These are phyloP conservation scores for Euphrasia arctica DNA, from an alignment of 305 asterid genomes.

Conservation along the genomic window DNA sequence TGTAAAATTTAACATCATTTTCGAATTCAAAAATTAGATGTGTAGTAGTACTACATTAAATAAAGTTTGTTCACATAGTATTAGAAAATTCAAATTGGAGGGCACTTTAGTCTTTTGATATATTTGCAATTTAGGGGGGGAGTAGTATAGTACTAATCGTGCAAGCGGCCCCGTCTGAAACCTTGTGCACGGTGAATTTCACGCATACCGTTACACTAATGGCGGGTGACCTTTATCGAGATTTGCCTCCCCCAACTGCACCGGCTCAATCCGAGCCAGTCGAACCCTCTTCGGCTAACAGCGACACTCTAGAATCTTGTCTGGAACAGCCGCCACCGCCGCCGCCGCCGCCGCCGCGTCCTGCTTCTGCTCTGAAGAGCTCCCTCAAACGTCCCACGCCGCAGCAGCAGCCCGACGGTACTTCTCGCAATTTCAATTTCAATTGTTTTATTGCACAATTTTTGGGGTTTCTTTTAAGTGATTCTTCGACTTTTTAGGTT, in stretches of 20 bases:
- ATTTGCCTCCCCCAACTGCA: conserved; percentile 75
- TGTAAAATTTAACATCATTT: too few relatives aligned
- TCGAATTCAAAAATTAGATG: too few relatives aligned
- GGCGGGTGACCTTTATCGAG: conserved; percentile 77
- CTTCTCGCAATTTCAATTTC: background rate
- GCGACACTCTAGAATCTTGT: conserved; percentile 24
- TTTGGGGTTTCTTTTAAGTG: background rate
- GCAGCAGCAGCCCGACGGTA: conserved; percentile 48
- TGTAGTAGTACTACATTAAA: too few relatives aligned
- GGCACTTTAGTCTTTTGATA: too few relatives aligned
- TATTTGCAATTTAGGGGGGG: too few relatives aligned
- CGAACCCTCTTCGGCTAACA: conserved; percentile 28
- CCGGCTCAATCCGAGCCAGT: conserved; percentile 30
- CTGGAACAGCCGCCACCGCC: conserved; percentile 30
- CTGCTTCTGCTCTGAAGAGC: conserved; percentile 74
- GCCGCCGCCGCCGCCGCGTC: conserved; percentile 36
- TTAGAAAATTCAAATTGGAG: too few relatives aligned
- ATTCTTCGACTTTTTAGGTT: conserved; percentile 21
- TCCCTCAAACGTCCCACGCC: conserved; percentile 82
- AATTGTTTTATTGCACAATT: background rate
- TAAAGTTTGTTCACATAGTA: too few relatives aligned
- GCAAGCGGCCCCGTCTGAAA: too few relatives aligned
- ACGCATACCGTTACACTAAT: conserved; percentile 22
- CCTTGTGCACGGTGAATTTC: too few relatives aligned
- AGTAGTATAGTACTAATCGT: too few relatives aligned